phyloP scores from a whole-genome alignment of 148 eudicot species.

The Polygonum maritimum region DNA sequence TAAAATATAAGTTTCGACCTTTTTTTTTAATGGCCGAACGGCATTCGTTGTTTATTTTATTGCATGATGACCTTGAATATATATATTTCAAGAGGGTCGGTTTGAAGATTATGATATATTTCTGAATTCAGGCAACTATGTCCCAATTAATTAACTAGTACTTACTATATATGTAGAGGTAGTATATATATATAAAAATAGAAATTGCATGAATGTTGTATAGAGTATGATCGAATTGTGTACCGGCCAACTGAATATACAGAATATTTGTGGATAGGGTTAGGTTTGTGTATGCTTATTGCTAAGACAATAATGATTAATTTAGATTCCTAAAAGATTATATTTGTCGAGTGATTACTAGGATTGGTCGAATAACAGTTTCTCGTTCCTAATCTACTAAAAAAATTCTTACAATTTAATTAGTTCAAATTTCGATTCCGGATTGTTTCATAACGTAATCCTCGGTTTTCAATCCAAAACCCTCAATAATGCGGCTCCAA shows the following conservation, averaged over 20 bases:
- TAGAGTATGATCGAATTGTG: not conserved
- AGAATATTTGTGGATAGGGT: not conserved
- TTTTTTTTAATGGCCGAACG: not conserved
- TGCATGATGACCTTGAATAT: not conserved
- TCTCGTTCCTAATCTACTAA: too few species aligned
- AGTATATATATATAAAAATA: not conserved
- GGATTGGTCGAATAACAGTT: too few species aligned
- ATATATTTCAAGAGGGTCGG: not conserved
- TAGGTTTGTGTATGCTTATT: not conserved
- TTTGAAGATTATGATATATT: not conserved
- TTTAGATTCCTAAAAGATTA: not conserved
- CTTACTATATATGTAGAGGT: not conserved
- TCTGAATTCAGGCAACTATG: not conserved
- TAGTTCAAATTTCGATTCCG: too few species aligned
- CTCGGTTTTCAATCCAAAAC: too few species aligned
- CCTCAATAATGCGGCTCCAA: too few species aligned
- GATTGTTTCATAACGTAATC: too few species aligned
- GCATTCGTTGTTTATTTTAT: not conserved
- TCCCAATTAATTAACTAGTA: not conserved
- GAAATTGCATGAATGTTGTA: not conserved
- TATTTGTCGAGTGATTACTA: not conserved
- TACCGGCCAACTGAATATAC: not conserved
- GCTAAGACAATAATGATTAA: not conserved
- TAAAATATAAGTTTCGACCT: not conserved
- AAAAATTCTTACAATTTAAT: too few species aligned